Base-by-base conservation (phyloP, 2,329 filamentous ascomycete species). In the Beauveria sp. region DNA sequence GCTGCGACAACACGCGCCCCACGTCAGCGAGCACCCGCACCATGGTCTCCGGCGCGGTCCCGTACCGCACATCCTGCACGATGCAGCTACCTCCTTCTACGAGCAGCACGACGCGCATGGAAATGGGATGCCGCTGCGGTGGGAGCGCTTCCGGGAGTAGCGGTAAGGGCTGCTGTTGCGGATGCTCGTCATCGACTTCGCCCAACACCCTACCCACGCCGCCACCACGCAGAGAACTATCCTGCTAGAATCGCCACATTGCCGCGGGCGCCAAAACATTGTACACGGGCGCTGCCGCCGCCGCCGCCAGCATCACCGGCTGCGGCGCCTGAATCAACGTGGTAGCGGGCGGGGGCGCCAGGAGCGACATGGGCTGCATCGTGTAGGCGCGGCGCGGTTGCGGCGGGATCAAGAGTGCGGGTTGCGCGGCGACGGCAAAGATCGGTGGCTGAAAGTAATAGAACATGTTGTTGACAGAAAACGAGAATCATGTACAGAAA, bases 381-480 rank as follows among this genome's bases (percentile, higher is more conserved):
- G 45, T n/a, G 26, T n/a, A 12, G 40, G 40, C 22, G 50, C 42
- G 6, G 51, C 69, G 30, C 24, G 26, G 58, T 16, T 28, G 47
- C 18, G n/a, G 51, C 16, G 40, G 46, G 38, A 53, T 14, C 22
- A 52, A 9, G 12, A 16, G n/a, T n/a, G 22, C n/a, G 12, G 34
- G 46, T 18, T 28, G 63, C 34, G 42, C 42, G 28, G 43, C 46
- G 34, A 73, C 42, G 40, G 43, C 46, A 40, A 73, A 68, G 45
- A 70, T 57, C 24, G 69, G 68, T 14, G 67, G 64, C 24, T 67
- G 69, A 47, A 70, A 66, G 49, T 67, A 65, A 28, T 65, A 70
- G 0, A 67, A 12, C 70, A 73, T 73, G 7, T 7, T 56, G 8
- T 18, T 18, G 38, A 5, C 46, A 50, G 45, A 47, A 49, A 24